Evolutionary conservation across 164 flowering plant genomes (phyloP), one percentile per base, ranked within the genome.

Genomic region (Liquidambar formosana): DNA sequence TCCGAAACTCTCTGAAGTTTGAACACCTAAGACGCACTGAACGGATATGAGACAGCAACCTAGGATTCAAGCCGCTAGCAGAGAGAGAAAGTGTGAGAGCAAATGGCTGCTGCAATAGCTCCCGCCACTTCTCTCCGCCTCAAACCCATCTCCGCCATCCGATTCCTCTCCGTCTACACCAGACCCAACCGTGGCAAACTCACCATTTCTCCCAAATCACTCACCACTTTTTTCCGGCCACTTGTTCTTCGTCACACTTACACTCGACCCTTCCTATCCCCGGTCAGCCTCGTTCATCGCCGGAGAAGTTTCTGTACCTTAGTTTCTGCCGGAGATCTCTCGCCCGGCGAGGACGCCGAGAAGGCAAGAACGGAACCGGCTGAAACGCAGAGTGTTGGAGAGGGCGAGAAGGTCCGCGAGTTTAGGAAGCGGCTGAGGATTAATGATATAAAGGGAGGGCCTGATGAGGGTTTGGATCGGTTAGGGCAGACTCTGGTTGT

Each of bases 381-480:
- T 10, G 82, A 75, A 19, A 60, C 68, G 52, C 45, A 38, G 67
- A 45, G 25, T 38, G 74, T 8, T 0, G 77, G 61, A 33, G 41
- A 16, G 15, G 80, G 79, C 12, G 81, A 67, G 70, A 87, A 65
- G 75, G 88, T 92, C 25, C 72, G 86, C 48, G 81, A 75, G 54
- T 96, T 96, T 33, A 70, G 86, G 74, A 88, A 76, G 82, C 80
- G 88, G 72, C 33, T 85, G 78, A 89, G 79, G 81, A 70, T 96
- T 74, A 82, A 64, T 18, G 98, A 93, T 49, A 77, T 96, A 10
- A 92, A 86, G 73, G 89, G 89, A 4, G 98, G 94, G 5, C 72
- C 78, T 0, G 91, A 88, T 28, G 92, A 89, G 73, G 98, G 97
- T 1, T 65, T 93, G 80, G 82, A 73, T 51, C 77, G 82, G 16